These are phyloP conservation scores for Datisca glomerata DNA, from an alignment of 306 rosid genomes.

Conservation along the genomic window DNA sequence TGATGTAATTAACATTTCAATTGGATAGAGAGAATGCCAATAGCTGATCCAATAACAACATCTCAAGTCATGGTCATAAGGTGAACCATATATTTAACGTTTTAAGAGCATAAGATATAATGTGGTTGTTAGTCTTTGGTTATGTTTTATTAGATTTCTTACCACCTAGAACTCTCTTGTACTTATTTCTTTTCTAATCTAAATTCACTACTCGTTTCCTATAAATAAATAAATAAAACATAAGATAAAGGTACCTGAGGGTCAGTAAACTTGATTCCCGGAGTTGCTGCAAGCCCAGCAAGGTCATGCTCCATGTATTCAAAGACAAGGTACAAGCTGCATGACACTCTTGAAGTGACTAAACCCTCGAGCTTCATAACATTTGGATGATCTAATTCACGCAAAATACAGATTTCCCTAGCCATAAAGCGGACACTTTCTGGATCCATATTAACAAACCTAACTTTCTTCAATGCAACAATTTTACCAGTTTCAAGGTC, in stretches of 20 bases:
- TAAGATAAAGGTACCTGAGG: conserved; percentile 41
- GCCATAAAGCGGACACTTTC: conserved; percentile 98
- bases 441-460: conserved; percentile 62
- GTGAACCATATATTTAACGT: no score
- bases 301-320: conserved; percentile 99
- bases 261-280: conserved; percentile 55
- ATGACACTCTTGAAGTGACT: conserved; percentile 69
- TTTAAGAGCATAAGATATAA: no score
- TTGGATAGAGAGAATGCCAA: no score
- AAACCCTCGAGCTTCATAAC: conserved; percentile 83
- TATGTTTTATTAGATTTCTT: no score
- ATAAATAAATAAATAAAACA: no score
- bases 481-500: conserved; percentile 77
- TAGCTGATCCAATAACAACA: no score
- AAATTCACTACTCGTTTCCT: no score
- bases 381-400: conserved; percentile 87
- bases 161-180: no score
- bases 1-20: no score
- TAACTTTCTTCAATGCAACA: conserved; percentile 86
- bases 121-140: no score
- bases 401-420: conserved; percentile 81
- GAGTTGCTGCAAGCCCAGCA: conserved; percentile 51
- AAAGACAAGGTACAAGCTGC: conserved; percentile 81
- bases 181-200: no score
- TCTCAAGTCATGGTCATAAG: no score